phyloP scores from a whole-genome alignment of 108 stramenopile species.

The Cylindrotheca fusiformis region DNA sequence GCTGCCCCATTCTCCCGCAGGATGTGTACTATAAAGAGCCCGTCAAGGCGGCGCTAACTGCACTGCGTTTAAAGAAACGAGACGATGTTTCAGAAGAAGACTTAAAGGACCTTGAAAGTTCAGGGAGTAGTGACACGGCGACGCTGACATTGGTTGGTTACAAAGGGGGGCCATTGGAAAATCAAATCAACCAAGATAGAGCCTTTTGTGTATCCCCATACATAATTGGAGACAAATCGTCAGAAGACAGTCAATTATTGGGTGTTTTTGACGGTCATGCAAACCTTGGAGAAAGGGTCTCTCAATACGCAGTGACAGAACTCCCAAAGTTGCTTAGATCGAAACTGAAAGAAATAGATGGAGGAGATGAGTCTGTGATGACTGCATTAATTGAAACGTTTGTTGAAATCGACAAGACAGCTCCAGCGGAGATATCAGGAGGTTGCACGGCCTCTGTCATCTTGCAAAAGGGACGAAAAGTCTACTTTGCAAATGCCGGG shows the following conservation, averaged over 20 bases:
- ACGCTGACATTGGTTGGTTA: conserved; percentile 57
- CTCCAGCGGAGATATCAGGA: conserved; percentile 62
- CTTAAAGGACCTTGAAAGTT: conserved; percentile 12
- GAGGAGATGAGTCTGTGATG: conserved; percentile 1
- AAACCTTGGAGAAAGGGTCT: conserved; percentile 60
- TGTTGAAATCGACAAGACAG: conserved; percentile 57
- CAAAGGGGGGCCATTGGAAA: conserved; percentile 42
- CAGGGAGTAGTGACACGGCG: conserved; percentile 35
- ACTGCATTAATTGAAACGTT: conserved; percentile 27
- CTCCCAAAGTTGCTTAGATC: conserved; percentile 52
- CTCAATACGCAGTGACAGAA: conserved; percentile 63
- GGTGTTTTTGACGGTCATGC: conserved; percentile 85
- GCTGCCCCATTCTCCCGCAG: conserved; percentile 57
- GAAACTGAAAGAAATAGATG: conserved; percentile 34
- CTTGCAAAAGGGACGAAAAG: conserved; percentile 55
- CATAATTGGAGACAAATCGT: not conserved
- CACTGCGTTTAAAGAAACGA: conserved; percentile 27
- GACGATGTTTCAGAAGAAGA: conserved; percentile 9
- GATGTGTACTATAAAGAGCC: conserved; percentile 58
- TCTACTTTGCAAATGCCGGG: conserved; percentile 83
- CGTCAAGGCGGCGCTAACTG: conserved; percentile 36
- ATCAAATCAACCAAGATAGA: conserved; percentile 73
- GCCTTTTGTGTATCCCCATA: conserved; percentile 50
- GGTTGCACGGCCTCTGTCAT: conserved; percentile 74
- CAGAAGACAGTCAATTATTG: conserved; percentile 16